These are phyloP conservation scores for Kwoniella newhampshirensis DNA, from an alignment of 768 basidiomycete species.

Conservation along the genomic window DNA sequence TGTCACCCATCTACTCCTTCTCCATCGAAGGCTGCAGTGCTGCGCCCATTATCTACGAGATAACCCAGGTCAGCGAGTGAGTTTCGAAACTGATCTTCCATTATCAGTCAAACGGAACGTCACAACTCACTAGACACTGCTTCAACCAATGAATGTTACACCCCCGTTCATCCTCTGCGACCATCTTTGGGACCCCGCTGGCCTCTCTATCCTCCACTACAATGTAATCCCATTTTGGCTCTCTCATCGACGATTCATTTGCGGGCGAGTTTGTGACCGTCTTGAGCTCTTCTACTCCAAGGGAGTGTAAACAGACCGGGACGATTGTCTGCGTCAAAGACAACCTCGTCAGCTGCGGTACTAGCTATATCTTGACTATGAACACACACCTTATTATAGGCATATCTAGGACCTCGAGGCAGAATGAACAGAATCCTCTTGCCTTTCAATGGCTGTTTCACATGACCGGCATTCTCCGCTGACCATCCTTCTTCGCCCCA, in stretches of 20 bases:
- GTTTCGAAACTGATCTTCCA: too few species aligned
- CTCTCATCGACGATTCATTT: constrained; percentile 14
- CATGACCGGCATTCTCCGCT: constrained; percentile 11
- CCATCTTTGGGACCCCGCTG: constrained; percentile 5
- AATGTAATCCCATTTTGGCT: constrained; percentile 26
- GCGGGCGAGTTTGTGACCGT: constrained; percentile 5
- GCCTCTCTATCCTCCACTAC: constrained; percentile 32
- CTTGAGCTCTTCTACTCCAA: constrained; percentile 68
- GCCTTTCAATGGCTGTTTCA: constrained; percentile 26
- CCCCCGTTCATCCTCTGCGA: constrained; percentile 17
- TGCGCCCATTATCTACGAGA: constrained; percentile 29
- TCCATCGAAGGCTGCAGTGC: constrained; percentile 15
- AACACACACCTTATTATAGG: constrained; percentile 21
- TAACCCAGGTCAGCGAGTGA: background rate
- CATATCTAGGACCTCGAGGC: constrained; percentile 13
- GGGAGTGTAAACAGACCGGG: constrained; percentile 69
- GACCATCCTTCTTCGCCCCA: constrained; percentile 61
- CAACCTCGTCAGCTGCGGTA: background rate
- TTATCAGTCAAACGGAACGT: background rate
- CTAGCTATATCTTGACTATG: background rate
- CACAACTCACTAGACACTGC: constrained; percentile 46
- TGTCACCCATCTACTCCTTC: background rate
- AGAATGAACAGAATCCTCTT: constrained; percentile 29
- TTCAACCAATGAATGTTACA: constrained; percentile 46
- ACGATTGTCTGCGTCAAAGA: constrained; percentile 54